Evolutionary conservation across 768 basidiomycete species (phyloP), one percentile per base, ranked within the genome.

Genomic region (Kwoniella heveanensis): DNA sequence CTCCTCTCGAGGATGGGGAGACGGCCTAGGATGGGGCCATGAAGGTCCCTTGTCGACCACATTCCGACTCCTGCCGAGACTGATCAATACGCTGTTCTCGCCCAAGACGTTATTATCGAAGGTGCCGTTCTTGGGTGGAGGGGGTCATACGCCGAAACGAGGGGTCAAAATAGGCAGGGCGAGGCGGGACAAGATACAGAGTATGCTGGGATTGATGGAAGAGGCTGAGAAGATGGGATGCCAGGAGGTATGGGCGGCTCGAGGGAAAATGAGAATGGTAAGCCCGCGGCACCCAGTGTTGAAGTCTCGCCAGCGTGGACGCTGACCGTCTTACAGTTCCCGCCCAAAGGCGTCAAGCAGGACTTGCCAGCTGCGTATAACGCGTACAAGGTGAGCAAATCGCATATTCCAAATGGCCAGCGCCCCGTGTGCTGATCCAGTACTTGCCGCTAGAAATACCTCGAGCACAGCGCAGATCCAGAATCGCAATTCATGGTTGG

Each of bases 401-500:
- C 77, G 17, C 61, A 64, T 4, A n/a, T 88, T 91, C 62, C 78
- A 82, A 0, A 81, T 0, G 17, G 10, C 47, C 22, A 15, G 39
- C 50, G 15, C 2, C 21, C n/a, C 50, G 19, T 37, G 37, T 59
- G 50, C 32, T 47, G 24, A n/a, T 24, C 22, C 17, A 19, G 0
- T 7, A 59, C 47, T 62, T 17, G 29, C 21, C 2, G 9, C 1
- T 44, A 60, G 58, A 51, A 51, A 52, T 66, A 68, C 47, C 55
- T 68, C 15, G 54, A 89, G 89, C 0, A 81, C 83, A 27, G 70
- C 81, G 25, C 93, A 24, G 90, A 93, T 70, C 88, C 92, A 1
- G 86, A 91, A 2, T 90, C 94, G 0, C 94, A 98, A 80, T 85
- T 90, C 9, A 82, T 88, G 65, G 80, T 95, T 13, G 93, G 87